Evolutionary conservation across 2,329 filamentous ascomycete genomes (phyloP).

Genomic region (Apiospora sp.): DNA sequence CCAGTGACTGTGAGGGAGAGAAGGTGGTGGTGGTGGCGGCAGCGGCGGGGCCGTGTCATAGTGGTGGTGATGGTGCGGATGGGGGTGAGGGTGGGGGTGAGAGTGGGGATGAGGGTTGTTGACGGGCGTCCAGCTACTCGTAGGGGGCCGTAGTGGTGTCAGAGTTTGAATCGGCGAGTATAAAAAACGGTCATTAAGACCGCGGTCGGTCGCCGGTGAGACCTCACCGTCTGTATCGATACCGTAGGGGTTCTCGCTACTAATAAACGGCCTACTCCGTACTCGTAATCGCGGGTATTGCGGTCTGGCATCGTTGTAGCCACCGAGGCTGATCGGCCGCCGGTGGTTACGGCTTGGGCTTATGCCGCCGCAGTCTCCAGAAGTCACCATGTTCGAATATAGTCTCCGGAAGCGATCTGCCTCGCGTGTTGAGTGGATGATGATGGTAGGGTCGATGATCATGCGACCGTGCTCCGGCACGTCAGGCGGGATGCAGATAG

Average conservation of each 20-base stretch:
- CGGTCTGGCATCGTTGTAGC: conserved; percentile 35
- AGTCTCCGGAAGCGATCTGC: conserved; percentile 52
- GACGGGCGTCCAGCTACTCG: conserved; percentile 41
- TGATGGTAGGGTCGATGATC: conserved; percentile 67
- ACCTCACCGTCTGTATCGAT: conserved; percentile 51
- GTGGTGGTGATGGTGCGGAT: conserved; percentile 34
- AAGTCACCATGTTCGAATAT: conserved; percentile 39
- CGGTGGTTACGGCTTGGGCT: conserved; percentile 33
- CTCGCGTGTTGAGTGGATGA: conserved; percentile 60
- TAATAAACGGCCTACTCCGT: conserved; percentile 41
- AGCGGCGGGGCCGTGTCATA: conserved; percentile 24
- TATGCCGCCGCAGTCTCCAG: conserved; percentile 27
- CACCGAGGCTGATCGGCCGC: conserved; percentile 36
- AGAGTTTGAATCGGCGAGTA: conserved; percentile 35
- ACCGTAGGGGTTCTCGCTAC: conserved; percentile 48
- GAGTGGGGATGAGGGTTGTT: conserved; percentile 35
- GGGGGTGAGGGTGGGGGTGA: conserved; percentile 32
- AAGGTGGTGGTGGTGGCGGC: conserved; percentile 33
- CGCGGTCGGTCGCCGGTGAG: conserved; percentile 37
- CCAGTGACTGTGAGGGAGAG: conserved; percentile 47
- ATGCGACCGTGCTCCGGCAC: conserved; percentile 71
- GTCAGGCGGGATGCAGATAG: conserved; percentile 71
- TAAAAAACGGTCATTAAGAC: conserved; percentile 31
- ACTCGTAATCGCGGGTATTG: conserved; percentile 35
- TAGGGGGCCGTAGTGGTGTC: conserved; percentile 26